Evolutionary conservation across 2,329 filamentous ascomycete species (phyloP).

Genomic region (Podosphaera xanthii): DNA sequence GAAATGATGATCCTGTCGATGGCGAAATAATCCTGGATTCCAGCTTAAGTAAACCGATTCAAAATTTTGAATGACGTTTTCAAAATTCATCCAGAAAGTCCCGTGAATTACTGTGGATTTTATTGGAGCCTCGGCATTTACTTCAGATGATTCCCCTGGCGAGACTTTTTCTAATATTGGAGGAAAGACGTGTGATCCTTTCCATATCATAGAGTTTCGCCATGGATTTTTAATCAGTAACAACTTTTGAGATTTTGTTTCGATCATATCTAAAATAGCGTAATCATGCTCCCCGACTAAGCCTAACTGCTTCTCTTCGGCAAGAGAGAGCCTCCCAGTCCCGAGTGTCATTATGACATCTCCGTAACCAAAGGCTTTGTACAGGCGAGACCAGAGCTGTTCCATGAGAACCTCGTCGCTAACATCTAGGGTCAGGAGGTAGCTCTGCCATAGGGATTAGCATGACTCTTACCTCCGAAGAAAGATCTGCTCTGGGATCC

Average conservation of each 20-base stretch:
- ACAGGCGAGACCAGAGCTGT: constrained; percentile 56
- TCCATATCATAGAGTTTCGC: constrained; percentile 62
- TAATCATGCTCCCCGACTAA: constrained; percentile 86
- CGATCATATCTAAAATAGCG: constrained; percentile 60
- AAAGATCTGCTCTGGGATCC: constrained; percentile 92
- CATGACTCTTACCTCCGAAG: constrained; percentile 39
- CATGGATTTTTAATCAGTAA: constrained; percentile 90
- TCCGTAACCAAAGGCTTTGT: constrained; percentile 48
- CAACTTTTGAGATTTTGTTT: constrained; percentile 36
- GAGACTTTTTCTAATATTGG: constrained; percentile 1
- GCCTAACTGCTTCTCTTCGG: constrained; percentile 60
- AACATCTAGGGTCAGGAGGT: not conserved
- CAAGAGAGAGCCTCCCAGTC: constrained; percentile 56
- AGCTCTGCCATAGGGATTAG: not conserved
- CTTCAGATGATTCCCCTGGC: constrained; percentile 6
- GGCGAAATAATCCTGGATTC: constrained; percentile 66
- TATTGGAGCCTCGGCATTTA: constrained; percentile 9
- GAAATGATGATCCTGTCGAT: constrained; percentile 79
- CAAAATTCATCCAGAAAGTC: constrained; percentile 84
- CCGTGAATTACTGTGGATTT: constrained; percentile 26
- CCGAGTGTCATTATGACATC: constrained; percentile 78
- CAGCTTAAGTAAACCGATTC: constrained; percentile 95
- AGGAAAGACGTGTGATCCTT: constrained; percentile 20
- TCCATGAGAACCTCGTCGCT: constrained; percentile 60
- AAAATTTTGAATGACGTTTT: constrained; percentile 75